Conservation (phyloP, 306 rosid genomes). For the Lathyrus oleraceus region DNA sequence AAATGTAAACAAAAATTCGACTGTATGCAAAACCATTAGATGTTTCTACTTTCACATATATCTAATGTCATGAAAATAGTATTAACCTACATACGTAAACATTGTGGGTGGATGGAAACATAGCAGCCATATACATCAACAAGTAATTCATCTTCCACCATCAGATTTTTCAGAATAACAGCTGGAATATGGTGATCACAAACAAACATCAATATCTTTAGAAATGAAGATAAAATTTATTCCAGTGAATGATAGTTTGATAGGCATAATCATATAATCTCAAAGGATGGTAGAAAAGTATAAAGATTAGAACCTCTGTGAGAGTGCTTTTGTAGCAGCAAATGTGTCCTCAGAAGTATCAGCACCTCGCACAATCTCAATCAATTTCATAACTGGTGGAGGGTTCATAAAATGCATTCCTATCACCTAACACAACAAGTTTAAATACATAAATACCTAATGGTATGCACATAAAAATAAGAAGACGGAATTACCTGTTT, state of each 20-base stretch:
- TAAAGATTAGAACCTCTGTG: constrained; percentile 59
- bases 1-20: background rate
- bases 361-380: constrained; percentile 82
- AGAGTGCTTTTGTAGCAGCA: constrained; percentile 63
- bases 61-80: background rate
- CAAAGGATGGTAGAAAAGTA: constrained; percentile 8
- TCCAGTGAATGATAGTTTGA: no score
- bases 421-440: constrained; percentile 55
- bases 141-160: no score
- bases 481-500: constrained; percentile 49
- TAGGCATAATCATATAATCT: background rate
- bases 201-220: no score
- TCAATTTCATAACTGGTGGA: constrained; percentile 85
- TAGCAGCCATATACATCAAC: background rate
- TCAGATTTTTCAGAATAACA: no score
- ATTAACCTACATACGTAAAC: background rate
- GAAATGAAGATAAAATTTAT: no score
- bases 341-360: constrained; percentile 83
- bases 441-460: no score
- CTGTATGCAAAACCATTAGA: no score
- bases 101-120: constrained; percentile 6
- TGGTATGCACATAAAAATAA: background rate
- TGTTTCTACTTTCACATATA: background rate
- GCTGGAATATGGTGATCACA: no score
- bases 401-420: constrained; percentile 99